Percentiles rank a stretch among this genome's conserved stretches.
phyloP scores from a whole-genome alignment of 768 basidiomycete species.

The Dentipellis fragilis region DNA sequence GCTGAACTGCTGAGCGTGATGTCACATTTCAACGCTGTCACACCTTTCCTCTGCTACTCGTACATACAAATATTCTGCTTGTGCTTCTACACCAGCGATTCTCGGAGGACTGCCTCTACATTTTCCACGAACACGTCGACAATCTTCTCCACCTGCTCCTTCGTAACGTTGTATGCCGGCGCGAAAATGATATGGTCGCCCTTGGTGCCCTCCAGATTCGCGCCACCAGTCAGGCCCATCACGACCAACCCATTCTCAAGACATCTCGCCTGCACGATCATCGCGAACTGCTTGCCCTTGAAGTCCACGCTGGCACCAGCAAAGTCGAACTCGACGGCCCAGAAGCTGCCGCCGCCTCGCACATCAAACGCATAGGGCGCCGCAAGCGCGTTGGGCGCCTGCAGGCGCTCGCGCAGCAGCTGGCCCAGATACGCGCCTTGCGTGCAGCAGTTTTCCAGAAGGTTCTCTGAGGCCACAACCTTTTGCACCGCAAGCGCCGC shows the following conservation, averaged over 20 bases:
- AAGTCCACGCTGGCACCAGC: slow-evolving; percentile 36
- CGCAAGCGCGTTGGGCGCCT: slow-evolving; percentile 43
- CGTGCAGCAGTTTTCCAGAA: slow-evolving; percentile 52
- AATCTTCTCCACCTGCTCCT: slow-evolving; percentile 59
- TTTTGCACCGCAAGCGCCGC: slow-evolving; percentile 76
- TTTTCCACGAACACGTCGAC: slow-evolving; percentile 55
- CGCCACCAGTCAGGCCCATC: slow-evolving; percentile 68
- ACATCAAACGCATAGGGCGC: slow-evolving; percentile 69
- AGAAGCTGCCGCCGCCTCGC: slow-evolving; percentile 78
- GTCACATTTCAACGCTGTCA: not conserved
- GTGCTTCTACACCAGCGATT: not conserved
- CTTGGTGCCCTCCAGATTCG: slow-evolving; percentile 55
- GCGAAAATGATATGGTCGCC: slow-evolving; percentile 70
- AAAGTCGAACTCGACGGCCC: slow-evolving; percentile 78
- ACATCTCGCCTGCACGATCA: slow-evolving; percentile 60
- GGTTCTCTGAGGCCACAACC: slow-evolving; percentile 56
- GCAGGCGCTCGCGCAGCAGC: slow-evolving; percentile 45
- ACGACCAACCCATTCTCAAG: slow-evolving; percentile 57
- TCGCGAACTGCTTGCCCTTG: slow-evolving; percentile 47
- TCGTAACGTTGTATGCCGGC: slow-evolving; percentile 72
- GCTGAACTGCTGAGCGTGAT: not conserved
- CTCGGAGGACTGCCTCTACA: slow-evolving; percentile 49
- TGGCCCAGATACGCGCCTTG: slow-evolving; percentile 50
- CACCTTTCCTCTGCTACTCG: not conserved
- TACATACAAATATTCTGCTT: not conserved